Base-by-base conservation (phyloP, 1,284 basidiomycete species). In the Lentinula novae-zelandiae region DNA sequence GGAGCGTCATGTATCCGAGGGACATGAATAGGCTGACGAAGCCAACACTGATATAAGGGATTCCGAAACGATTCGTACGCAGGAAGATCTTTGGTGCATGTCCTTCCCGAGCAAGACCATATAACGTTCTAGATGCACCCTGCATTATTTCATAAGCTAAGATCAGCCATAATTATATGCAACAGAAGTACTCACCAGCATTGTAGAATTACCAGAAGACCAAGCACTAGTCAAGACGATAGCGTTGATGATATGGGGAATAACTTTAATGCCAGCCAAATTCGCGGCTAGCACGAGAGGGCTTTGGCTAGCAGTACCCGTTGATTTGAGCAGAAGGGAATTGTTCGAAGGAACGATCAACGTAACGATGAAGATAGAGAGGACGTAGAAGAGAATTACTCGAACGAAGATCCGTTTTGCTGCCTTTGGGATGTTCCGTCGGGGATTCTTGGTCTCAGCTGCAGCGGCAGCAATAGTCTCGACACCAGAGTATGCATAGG, bases 201-300 rank as follows among this genome's bases (percentile, higher is more conserved):
- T 54, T 20, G 20, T 34, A 22, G 56, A 34, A 38, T 57, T 57
- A 17, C 40, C 42, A n/a, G 56, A 33, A 36, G 44, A 49, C 31
- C 42, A 49, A 9, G 56, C 85, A 59, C 82, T 82, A 48, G 82
- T 78, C 39, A 87, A 70, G 59, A 89, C 81, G 52, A 76, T 76
- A 15, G 84, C 83, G 67, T 89, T 87, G 71, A 87, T 83, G 72
- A 79, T 44, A 86, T 86, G 70, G 85, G 86, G 27, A 82, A 85
- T 1, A 81, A 82, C 15, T 49, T 40, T n/a, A 9, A 58, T 38
- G 13, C 49, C 49, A 58, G 57, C 57, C 2, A 34, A 15, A 9
- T 52, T 38, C 10, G 36, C 36, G n/a, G 57, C 57, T 5, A 58
- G 51, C 2, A 58, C 57, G 40, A 58, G 44, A 12, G 57, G 57